phyloP scores from a whole-genome alignment of 768 basidiomycete species.

The Hygrophorus pudorinus region DNA sequence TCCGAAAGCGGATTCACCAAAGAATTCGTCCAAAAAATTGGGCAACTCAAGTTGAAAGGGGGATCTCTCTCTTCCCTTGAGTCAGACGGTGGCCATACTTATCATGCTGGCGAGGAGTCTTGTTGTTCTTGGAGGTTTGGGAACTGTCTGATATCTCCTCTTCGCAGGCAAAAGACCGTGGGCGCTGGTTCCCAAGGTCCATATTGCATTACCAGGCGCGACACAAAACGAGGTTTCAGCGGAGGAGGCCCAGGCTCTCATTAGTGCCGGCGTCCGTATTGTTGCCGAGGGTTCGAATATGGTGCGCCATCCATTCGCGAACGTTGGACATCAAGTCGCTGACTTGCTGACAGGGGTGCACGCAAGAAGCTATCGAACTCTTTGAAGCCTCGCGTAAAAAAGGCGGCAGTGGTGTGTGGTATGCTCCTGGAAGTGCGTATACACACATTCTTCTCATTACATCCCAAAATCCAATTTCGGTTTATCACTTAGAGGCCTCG shows the following conservation, averaged over 20 bases:
- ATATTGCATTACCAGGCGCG: conserved; percentile 61
- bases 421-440: conserved; percentile 59
- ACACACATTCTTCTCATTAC: background rate
- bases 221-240: conserved; percentile 64
- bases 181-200: conserved; percentile 50
- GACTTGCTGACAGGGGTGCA: conserved; percentile 37
- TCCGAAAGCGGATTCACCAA: conserved; percentile 44
- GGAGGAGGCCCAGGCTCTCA: conserved; percentile 60
- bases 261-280: conserved; percentile 59
- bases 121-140: background rate
- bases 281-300: conserved; percentile 75
- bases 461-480: conserved; percentile 3
- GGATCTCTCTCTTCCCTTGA: conserved; percentile 32
- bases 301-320: conserved; percentile 17
- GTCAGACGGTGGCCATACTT: conserved; percentile 31
- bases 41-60: conserved; percentile 44
- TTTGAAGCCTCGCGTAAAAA: conserved; percentile 54
- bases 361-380: conserved; percentile 59
- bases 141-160: conserved; percentile 5
- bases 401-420: conserved; percentile 46
- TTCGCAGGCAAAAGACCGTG: conserved; percentile 50
- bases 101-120: conserved; percentile 31
- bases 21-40: conserved; percentile 42
- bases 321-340: background rate
- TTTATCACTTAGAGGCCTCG: conserved; percentile 31